Evolutionary conservation across 371 early-diverging fungal genomes (phyloP), one percentile per base, ranked within the genome.

Genomic region (Dipsacomyces acuminosporus): DNA sequence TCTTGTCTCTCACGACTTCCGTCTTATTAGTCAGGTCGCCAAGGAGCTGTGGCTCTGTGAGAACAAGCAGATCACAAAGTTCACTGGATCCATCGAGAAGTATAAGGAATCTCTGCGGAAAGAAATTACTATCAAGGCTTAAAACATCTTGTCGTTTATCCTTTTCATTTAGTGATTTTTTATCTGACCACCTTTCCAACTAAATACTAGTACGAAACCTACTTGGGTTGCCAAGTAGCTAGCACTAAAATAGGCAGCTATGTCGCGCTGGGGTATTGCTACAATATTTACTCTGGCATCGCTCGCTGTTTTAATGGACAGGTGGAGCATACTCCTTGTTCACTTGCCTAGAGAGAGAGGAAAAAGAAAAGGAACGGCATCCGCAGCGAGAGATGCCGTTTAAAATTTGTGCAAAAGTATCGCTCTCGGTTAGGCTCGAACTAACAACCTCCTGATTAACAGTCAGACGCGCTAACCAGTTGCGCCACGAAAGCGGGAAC

Each of bases 1-100:
- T 18, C 82, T 98, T 54, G 99, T 99, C 21, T 91, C 91, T 65
- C 99, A 99, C 91, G 99, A 99, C 81, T 93, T 99, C 85, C 84
- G 96, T 52, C 84, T 99, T 56, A 90, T 99, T 59, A 84, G 85
- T 46, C 95, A 94, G 77, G 91, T 96, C 34, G 98, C 98, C 20
- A 74, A 93, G 64, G 88, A 95, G 70, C 94, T 99, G 55, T 96
- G 91, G 89, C 83, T 95, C 36, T 96, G 96, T 78, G 95, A 96
- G 70, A 80, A 87, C 61, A 85, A 85, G 23, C 74, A 79, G 48
- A 86, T 93, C 54, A 74, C 74, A 41, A 81, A 80, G 51, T 90
- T 86, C 76, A 81, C 78, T 59, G 95, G 91, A 24, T 76, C 84
- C 38, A 96, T 96, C 64, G 78, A 78, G 51, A 82, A 83, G 56